Conservation (phyloP, 805 yeast species). For the Candida tallmaniae region DNA sequence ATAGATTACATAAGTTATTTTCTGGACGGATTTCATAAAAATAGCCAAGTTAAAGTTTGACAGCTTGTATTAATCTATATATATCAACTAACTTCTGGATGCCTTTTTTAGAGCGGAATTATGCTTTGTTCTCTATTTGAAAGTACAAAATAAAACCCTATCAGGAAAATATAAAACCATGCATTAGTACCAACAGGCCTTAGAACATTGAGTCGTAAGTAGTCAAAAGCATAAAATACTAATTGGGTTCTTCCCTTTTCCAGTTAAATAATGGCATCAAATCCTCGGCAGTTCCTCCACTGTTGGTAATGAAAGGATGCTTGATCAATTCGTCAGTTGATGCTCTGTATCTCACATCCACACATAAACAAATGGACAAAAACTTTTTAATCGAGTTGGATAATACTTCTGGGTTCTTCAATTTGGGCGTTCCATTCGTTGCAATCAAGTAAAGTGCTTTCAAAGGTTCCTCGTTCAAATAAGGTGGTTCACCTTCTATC, state of each 20-base stretch:
- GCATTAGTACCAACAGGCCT: no score
- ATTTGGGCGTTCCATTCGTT: conserved; percentile 75
- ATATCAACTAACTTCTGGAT: no score
- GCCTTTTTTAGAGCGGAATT: no score
- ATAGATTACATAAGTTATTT: no score
- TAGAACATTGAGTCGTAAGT: neutral
- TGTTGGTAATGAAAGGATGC: conserved; percentile 62
- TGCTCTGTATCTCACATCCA: conserved; percentile 89
- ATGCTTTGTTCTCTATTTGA: no score
- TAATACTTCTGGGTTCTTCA: conserved; percentile 63
- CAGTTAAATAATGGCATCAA: conserved; percentile 48
- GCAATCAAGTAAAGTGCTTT: conserved; percentile 74
- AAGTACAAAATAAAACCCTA: no score
- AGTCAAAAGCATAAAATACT: no score
- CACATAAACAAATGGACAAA: conserved; percentile 86
- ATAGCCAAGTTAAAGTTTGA: no score
- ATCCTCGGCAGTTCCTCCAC: conserved; percentile 57
- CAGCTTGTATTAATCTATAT: no score
- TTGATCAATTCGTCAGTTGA: conserved; percentile 80
- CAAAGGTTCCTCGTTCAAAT: conserved; percentile 73
- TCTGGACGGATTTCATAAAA: no score
- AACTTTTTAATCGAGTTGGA: conserved; percentile 79
- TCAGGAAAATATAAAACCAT: no score
- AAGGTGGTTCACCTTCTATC: conserved; percentile 86
- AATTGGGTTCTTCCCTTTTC: conserved; percentile 4